Evolutionary conservation across 2,329 filamentous ascomycete genomes (phyloP).

Genomic region (Camptophora hylomeconis): DNA sequence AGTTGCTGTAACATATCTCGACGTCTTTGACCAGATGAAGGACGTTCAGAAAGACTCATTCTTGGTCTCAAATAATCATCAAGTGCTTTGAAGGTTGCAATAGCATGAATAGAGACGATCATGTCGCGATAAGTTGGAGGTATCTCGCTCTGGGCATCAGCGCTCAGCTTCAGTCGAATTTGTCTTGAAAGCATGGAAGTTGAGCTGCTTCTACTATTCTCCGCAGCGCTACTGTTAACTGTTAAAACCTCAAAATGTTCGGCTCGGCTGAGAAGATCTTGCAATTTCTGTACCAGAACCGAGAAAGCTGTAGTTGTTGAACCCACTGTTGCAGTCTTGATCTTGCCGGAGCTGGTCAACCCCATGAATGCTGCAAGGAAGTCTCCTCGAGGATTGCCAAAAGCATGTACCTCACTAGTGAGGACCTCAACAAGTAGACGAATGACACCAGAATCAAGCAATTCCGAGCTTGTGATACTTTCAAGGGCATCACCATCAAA

Average conservation of each 20-base stretch:
- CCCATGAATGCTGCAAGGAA: constrained; percentile 93
- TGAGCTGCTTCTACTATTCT: constrained; percentile 79
- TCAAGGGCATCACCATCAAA: constrained; percentile 83
- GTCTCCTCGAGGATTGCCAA: constrained; percentile 54
- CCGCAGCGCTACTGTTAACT: constrained; percentile 82
- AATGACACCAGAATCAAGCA: constrained; percentile 83
- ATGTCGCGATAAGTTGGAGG: constrained; percentile 80
- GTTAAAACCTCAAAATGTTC: constrained; percentile 98
- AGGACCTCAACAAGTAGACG: constrained; percentile 72
- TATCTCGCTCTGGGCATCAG: constrained; percentile 82
- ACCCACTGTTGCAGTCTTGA: constrained; percentile 50
- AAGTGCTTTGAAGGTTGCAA: constrained; percentile 91
- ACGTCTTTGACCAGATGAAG: constrained; percentile 45
- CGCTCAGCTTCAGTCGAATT: constrained; percentile 73
- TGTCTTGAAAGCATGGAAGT: constrained; percentile 96
- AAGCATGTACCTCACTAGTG: constrained; percentile 8
- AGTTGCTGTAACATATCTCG: constrained; percentile 58
- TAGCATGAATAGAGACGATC: constrained; percentile 97
- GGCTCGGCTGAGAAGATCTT: constrained; percentile 88
- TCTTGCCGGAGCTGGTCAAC: constrained; percentile 45
- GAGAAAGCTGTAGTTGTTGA: constrained; percentile 72
- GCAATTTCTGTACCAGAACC: constrained; percentile 81
- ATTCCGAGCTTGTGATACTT: constrained; percentile 88
- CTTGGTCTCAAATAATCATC: constrained; percentile 91
- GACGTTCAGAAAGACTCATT: constrained; percentile 67